Evolutionary conservation across 352 stramenopile species (phyloP), one percentile per base, ranked within the genome.

Genomic region (Phytophthora cryptogea): DNA sequence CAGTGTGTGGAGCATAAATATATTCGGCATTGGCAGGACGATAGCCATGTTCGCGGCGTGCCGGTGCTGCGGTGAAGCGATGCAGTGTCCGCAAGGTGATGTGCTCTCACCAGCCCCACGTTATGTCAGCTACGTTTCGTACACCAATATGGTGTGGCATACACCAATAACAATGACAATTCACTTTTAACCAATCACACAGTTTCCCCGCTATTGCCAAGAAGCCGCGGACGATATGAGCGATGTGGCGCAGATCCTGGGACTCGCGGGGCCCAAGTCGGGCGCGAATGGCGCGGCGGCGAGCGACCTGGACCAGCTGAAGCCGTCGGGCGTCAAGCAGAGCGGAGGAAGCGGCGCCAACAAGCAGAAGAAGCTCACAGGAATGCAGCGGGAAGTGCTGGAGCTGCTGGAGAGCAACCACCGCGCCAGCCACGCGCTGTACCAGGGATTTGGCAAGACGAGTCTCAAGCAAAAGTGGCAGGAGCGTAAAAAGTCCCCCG

Each of bases 201-300:
- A 2, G 4, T 5, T 39, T 43, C 2, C 7, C 9, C 9, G 14
- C 11, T 39, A 16, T 28, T 17, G 30, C 14, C 13, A 7, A 7
- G 33, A 56, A 50, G 17, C 27, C 8, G 30, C 11, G 8, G 20
- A 26, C 26, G 60, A 28, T 36, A 90, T 90, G 81, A 76, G 76
- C 56, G 81, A 90, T 68, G 76, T 90, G 2, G 78, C 81, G 51
- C 78, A 90, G 66, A 90, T 90, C 48, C 64, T 90, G 35, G 78
- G 80, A 26, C 61, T 88, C 23, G 66, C 68, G 33, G 64, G 67
- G 47, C 26, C 60, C 2, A 59, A 69, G 36, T 33, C 50, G 8
- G 35, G 59, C 52, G 17, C 45, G 26, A 72, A 63, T 70, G 68
- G 66, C 32, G 16, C 59, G 41, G 20, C 54, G 5, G 48, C 70